These are phyloP conservation scores for Quercus glauca DNA, from an alignment of 306 rosid genomes.

Conservation along the genomic window DNA sequence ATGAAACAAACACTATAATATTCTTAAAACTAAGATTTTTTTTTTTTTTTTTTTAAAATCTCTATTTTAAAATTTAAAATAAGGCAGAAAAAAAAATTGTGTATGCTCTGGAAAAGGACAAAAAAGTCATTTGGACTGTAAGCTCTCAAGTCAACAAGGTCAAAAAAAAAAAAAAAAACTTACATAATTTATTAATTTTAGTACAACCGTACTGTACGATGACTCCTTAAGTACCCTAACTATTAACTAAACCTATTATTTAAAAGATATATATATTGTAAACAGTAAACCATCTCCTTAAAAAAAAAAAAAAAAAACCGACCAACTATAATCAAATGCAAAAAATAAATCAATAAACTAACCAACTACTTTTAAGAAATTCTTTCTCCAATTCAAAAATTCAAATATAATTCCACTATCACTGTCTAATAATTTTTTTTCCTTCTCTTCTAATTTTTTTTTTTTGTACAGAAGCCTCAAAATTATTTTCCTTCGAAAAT, in stretches of 20 bases:
- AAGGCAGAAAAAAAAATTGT: too few species aligned
- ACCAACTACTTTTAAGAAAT: background rate
- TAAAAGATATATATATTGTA: too few species aligned
- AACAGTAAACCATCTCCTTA: too few species aligned
- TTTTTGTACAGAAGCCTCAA: constrained; percentile 17
- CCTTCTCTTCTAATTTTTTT: background rate
- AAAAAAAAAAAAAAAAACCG: too few species aligned
- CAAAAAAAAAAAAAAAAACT: too few species aligned
- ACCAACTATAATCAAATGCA: too few species aligned
- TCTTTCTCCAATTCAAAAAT: background rate
- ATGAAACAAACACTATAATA: too few species aligned
- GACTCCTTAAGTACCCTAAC: too few species aligned
- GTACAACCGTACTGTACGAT: too few species aligned
- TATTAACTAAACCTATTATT: too few species aligned
- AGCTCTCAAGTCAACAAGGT: background rate
- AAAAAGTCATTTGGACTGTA: background rate
- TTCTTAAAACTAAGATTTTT: background rate
- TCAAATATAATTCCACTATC: background rate
- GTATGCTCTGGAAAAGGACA: background rate
- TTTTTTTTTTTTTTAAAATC: background rate
- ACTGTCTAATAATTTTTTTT: background rate
- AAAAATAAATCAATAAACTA: background rate
- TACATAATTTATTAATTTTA: too few species aligned
- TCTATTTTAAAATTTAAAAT: background rate
- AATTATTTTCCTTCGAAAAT: background rate